Evolutionary conservation across 2,329 filamentous ascomycete species (phyloP).

Genomic region (Alternaria atra): DNA sequence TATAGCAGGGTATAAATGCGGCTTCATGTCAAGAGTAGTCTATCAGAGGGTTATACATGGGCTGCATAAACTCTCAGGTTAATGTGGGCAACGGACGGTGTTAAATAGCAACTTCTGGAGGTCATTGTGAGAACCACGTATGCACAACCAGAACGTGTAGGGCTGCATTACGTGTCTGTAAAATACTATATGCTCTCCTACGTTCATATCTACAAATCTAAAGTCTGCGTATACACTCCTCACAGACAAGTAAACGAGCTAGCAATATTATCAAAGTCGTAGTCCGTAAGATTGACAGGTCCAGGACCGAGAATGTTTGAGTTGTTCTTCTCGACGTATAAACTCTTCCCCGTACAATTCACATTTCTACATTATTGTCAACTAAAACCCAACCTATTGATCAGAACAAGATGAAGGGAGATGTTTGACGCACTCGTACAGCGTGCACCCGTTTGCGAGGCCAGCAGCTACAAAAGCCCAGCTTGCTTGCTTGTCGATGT

Average conservation of each 20-base stretch:
- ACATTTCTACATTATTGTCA: constrained; percentile 15
- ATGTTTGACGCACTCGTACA: constrained; percentile 29
- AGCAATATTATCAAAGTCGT: constrained; percentile 26
- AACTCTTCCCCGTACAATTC: constrained; percentile 23
- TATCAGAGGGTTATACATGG: too few relatives aligned
- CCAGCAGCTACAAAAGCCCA: constrained; percentile 34
- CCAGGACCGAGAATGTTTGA: constrained; percentile 29
- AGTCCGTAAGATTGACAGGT: constrained; percentile 29
- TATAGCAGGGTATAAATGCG: too few relatives aligned
- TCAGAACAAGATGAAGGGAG: background rate
- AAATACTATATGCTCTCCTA: too few relatives aligned
- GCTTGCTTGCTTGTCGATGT: constrained; percentile 30
- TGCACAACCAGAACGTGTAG: too few relatives aligned
- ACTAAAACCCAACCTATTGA: background rate
- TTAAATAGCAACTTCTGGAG: too few relatives aligned
- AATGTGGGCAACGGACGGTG: too few relatives aligned
- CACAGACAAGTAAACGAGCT: constrained; percentile 10
- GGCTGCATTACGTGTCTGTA: too few relatives aligned
- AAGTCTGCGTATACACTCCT: background rate
- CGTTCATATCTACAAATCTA: too few relatives aligned
- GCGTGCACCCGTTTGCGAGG: constrained; percentile 29
- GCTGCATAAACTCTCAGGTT: too few relatives aligned
- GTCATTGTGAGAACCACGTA: too few relatives aligned
- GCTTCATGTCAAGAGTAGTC: too few relatives aligned
- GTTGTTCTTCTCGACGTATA: constrained; percentile 33